These are phyloP conservation scores for Pinus albicaulis DNA, from an alignment of 75 land plant species.

Conservation along the genomic window DNA sequence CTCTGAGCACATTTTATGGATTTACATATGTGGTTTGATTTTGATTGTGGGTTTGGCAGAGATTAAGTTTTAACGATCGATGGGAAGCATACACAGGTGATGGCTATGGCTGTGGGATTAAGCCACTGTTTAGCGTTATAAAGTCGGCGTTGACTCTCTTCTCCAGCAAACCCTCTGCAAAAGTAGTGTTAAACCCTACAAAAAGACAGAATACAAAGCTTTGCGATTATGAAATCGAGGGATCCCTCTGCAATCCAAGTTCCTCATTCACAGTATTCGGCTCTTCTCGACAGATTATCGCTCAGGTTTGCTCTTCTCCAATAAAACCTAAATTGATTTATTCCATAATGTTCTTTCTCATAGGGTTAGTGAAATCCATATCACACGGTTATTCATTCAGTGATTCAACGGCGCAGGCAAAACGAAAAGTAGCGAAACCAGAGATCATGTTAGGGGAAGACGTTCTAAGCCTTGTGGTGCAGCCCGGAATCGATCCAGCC, in stretches of 20 bases:
- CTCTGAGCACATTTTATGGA: neutral
- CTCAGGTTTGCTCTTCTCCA: constrained; percentile 9
- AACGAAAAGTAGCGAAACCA: constrained; percentile 15
- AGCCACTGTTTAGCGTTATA: constrained; percentile 16
- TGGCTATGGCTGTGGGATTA: neutral
- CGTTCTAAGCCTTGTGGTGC: constrained; percentile 38
- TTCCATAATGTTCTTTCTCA: too few species aligned
- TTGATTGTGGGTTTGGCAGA: constrained; percentile 14
- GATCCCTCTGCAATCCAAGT: neutral
- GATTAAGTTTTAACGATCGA: constrained; percentile 12
- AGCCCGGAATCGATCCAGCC: constrained; percentile 31
- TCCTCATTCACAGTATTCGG: constrained; percentile 11
- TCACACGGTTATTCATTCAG: neutral
- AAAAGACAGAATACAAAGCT: neutral
- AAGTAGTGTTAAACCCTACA: neutral
- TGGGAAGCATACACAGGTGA: constrained; percentile 28
- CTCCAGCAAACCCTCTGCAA: neutral
- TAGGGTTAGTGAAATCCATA: neutral
- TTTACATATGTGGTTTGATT: neutral
- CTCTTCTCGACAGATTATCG: constrained; percentile 12
- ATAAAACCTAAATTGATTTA: neutral
- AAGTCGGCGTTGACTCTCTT: neutral
- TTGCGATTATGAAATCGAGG: neutral
- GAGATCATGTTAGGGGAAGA: constrained; percentile 41
- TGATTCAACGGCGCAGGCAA: constrained; percentile 16